A percentile compares a stretch with the other conserved stretches of the same genome.
Evolutionary conservation across 2,329 filamentous ascomycete species (phyloP).

Genomic region (Harringtonia lauricola): DNA sequence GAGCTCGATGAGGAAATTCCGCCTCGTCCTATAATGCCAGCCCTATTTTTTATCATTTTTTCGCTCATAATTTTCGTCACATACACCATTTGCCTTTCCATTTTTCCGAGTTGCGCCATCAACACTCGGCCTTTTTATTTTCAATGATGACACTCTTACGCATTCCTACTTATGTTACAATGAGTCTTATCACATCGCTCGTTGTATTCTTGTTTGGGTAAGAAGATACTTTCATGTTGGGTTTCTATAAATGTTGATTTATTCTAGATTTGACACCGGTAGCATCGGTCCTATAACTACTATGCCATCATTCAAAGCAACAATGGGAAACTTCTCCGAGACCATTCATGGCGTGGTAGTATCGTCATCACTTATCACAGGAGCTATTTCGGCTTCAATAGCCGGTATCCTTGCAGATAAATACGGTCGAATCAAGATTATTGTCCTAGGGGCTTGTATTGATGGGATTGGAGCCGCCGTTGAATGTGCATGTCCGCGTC

Average conservation of each 20-base stretch:
- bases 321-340: constrained; percentile 41
- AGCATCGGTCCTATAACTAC: constrained; percentile 48
- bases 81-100: no score
- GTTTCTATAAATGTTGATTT: no score
- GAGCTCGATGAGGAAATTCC: no score
- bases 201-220: constrained; percentile 13
- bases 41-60: no score
- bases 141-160: neutral
- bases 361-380: constrained; percentile 47
- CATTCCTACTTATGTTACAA: constrained; percentile 7
- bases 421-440: constrained; percentile 40
- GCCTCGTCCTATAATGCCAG: no score
- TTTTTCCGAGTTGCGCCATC: no score
- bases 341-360: constrained; percentile 48
- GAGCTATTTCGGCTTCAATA: constrained; percentile 46
- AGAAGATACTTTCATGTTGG: neutral
- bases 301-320: constrained; percentile 39
- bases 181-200: constrained; percentile 12
- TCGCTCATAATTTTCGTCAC: no score
- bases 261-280: constrained; percentile 26
- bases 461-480: constrained; percentile 41
- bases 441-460: constrained; percentile 38
- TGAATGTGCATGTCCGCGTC: constrained; percentile 20
- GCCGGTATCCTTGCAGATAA: constrained; percentile 42
- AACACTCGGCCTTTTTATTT: no score